phyloP scores from a whole-genome alignment of 345 rosid species.

The Hibiscus tridactylites region DNA sequence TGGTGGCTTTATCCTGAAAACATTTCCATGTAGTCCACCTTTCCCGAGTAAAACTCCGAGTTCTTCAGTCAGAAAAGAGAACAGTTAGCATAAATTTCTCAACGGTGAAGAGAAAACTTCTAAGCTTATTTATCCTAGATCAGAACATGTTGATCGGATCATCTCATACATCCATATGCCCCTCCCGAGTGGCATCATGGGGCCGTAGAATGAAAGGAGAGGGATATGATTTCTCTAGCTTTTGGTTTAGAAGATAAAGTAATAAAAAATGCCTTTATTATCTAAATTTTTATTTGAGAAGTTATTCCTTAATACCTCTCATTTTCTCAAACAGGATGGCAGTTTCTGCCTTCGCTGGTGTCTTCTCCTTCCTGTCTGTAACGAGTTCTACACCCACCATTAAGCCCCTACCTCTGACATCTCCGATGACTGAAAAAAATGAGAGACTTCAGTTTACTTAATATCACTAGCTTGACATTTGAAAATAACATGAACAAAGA shows the following conservation, averaged over 20 bases:
- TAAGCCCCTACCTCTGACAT: conserved; percentile 85
- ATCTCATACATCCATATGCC: background rate
- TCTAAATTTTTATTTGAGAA: background rate
- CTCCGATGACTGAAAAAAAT: conserved; percentile 63
- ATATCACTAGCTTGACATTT: background rate
- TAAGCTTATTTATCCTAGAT: background rate
- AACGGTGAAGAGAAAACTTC: background rate
- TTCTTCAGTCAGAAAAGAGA: conserved; percentile 34
- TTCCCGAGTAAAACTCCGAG: conserved; percentile 76
- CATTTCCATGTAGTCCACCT: conserved; percentile 88
- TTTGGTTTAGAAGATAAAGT: background rate
- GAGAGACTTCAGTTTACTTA: background rate
- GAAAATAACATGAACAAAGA: background rate
- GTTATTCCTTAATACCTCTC: conserved; percentile 39
- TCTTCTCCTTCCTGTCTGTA: conserved; percentile 65
- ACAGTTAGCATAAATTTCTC: background rate
- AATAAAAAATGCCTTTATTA: background rate
- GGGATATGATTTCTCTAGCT: background rate
- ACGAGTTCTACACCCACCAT: conserved; percentile 88
- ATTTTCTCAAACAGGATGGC: conserved; percentile 69
- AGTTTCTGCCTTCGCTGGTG: conserved; percentile 84
- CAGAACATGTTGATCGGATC: background rate
- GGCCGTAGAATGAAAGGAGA: background rate
- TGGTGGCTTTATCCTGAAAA: conserved; percentile 87
- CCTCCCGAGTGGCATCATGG: background rate